phyloP scores from a whole-genome alignment of 441 rosid genomes.

The Adansonia madagascariensis region DNA sequence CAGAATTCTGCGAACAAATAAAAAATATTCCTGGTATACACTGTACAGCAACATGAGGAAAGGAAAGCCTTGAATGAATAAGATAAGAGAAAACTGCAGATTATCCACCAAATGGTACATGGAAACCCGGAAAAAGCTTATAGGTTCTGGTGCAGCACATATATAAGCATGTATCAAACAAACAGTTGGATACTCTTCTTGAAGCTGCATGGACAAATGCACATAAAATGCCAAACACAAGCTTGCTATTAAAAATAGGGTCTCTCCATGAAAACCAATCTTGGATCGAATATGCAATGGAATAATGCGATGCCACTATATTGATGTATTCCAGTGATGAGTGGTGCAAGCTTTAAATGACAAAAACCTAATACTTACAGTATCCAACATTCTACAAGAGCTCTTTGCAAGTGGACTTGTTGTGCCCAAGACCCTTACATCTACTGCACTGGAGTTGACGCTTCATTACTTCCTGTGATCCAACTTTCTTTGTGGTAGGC shows the following conservation, averaged over 20 bases:
- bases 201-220: not conserved
- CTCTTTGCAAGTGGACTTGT: constrained; percentile 91
- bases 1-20: not conserved
- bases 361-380: constrained; percentile 36
- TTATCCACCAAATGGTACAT: not conserved
- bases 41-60: not conserved
- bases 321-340: constrained; percentile 4
- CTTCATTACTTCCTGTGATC: constrained; percentile 65
- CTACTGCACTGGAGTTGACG: constrained; percentile 91
- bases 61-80: not conserved
- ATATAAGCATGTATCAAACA: not conserved
- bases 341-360: not conserved
- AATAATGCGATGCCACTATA: not conserved
- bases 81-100: not conserved
- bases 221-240: not conserved
- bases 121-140: not conserved
- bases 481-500: constrained; percentile 70
- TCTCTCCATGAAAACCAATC: not conserved
- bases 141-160: not conserved
- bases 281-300: not conserved
- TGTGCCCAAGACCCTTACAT: constrained; percentile 94
- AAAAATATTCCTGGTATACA: not conserved
- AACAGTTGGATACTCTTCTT: not conserved
- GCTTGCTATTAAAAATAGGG: not conserved
- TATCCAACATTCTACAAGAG: constrained; percentile 46